phyloP scores from a whole-genome alignment of 2,329 filamentous ascomycete species.

The Botrytis byssoidea region DNA sequence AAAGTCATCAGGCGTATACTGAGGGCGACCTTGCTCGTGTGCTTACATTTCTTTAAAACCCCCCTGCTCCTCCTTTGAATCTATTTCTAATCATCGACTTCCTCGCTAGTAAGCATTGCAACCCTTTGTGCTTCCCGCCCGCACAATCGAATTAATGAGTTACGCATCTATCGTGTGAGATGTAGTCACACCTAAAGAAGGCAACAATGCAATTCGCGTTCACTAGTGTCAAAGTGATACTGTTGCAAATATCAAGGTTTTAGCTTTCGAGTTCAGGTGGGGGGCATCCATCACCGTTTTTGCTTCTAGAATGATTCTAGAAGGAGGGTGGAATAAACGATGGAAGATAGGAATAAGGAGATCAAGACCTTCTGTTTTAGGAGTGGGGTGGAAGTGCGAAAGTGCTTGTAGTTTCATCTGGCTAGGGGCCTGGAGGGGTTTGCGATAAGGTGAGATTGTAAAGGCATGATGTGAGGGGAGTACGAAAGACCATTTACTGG shows the following conservation, averaged over 20 bases:
- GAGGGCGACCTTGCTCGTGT: not conserved
- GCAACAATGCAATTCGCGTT: slow-evolving; percentile 1
- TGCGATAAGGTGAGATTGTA: slow-evolving; percentile 18
- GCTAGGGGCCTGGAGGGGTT: slow-evolving; percentile 17
- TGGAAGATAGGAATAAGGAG: slow-evolving; percentile 6
- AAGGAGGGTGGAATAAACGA: slow-evolving; percentile 10
- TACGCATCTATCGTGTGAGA: not conserved
- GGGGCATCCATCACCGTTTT: slow-evolving; percentile 1
- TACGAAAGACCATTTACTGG: not conserved
- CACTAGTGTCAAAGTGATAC: slow-evolving; percentile 1
- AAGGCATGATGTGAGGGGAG: not conserved
- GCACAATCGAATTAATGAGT: not conserved
- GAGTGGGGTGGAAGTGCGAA: slow-evolving; percentile 11
- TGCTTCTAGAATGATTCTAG: slow-evolving; percentile 20
- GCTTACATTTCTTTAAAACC: slow-evolving; percentile 1
- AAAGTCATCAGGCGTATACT: not conserved
- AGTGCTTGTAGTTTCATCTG: slow-evolving; percentile 11
- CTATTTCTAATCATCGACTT: not conserved
- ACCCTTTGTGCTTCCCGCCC: slow-evolving; percentile 5
- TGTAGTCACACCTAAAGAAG: not conserved
- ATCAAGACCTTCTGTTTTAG: slow-evolving; percentile 16
- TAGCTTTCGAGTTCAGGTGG: slow-evolving; percentile 14
- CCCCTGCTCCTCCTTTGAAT: not conserved
- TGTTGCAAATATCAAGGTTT: slow-evolving; percentile 13
- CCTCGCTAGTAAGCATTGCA: slow-evolving; percentile 13